Conservation (phyloP, 202 grass and related monocot species). For the Brachypodium distachyon region DNA sequence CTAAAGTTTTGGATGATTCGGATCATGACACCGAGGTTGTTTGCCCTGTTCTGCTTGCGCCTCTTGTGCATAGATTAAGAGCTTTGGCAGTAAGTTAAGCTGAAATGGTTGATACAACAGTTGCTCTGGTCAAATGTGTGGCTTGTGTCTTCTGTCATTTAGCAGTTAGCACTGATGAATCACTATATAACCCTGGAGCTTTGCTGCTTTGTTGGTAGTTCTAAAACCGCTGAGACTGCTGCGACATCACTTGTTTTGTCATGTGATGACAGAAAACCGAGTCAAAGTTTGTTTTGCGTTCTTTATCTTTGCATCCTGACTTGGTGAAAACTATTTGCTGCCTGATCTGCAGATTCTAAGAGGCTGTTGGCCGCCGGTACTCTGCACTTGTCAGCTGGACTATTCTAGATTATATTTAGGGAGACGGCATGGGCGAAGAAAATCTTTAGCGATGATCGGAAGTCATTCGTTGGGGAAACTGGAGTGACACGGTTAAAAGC, state of each 20-base stretch:
- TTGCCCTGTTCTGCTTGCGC: conserved; percentile 6
- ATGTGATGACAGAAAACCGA: background rate
- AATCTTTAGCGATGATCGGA: too few species aligned
- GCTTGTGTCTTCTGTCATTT: conserved; percentile 12
- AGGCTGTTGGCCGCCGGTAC: background rate
- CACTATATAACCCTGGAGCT: background rate
- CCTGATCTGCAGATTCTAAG: conserved; percentile 13
- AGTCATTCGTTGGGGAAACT: background rate
- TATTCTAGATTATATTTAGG: conserved; percentile 7
- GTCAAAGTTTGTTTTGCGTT: conserved; percentile 25
- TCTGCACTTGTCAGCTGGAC: background rate
- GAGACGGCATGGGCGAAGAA: conserved; percentile 16
- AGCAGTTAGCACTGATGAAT: conserved; percentile 2
- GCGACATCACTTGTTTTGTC: conserved; percentile 18
- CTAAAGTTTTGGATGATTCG: background rate
- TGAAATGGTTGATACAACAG: conserved; percentile 12
- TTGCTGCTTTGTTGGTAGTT: background rate
- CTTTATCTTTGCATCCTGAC: background rate
- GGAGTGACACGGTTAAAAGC: background rate
- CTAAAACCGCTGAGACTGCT: conserved; percentile 11
- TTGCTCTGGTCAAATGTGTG: conserved; percentile 4
- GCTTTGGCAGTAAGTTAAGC: background rate
- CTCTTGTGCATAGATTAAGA: conserved; percentile 11
- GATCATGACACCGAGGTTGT: background rate
- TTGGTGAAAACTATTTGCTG: conserved; percentile 11